A percentile compares a stretch with the other conserved stretches of the same genome.
Conservation (phyloP, 352 stramenopile genomes). For the Plasmopara viticola region DNA sequence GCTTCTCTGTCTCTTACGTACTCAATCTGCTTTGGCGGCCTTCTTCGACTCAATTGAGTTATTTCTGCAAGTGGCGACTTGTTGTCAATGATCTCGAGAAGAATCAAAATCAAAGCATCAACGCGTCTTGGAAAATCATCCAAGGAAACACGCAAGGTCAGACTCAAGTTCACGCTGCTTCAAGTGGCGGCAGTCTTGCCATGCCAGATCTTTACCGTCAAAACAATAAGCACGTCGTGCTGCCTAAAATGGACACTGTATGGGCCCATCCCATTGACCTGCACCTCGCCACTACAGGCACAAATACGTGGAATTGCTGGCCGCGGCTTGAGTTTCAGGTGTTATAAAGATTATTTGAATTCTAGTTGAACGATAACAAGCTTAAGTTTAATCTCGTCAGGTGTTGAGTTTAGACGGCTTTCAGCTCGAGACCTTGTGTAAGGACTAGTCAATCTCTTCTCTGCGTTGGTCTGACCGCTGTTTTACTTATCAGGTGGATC, state of each 20-base stretch:
- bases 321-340: constrained; percentile 40
- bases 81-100: constrained; percentile 7
- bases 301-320: constrained; percentile 24
- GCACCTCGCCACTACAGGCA: constrained; percentile 23
- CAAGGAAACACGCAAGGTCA: constrained; percentile 35
- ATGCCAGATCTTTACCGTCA: constrained; percentile 21
- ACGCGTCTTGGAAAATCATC: constrained; percentile 30
- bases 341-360: background rate
- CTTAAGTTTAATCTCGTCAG: constrained; percentile 4
- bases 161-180: constrained; percentile 37
- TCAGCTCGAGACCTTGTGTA: constrained; percentile 36
- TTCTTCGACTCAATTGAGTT: constrained; percentile 27
- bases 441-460: constrained; percentile 1
- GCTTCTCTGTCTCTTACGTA: constrained; percentile 19
- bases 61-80: constrained; percentile 51
- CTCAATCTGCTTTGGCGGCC: constrained; percentile 40
- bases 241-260: constrained; percentile 34
- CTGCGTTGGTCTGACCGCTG: background rate
- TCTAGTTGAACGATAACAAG: background rate
- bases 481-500: constrained; percentile 22
- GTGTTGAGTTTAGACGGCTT: constrained; percentile 38
- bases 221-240: constrained; percentile 1
- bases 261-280: constrained; percentile 54
- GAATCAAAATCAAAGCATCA: background rate
- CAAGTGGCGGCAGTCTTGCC: constrained; percentile 10